phyloP scores from a whole-genome alignment of 306 rosid genomes.

The Canavalia gladiata region DNA sequence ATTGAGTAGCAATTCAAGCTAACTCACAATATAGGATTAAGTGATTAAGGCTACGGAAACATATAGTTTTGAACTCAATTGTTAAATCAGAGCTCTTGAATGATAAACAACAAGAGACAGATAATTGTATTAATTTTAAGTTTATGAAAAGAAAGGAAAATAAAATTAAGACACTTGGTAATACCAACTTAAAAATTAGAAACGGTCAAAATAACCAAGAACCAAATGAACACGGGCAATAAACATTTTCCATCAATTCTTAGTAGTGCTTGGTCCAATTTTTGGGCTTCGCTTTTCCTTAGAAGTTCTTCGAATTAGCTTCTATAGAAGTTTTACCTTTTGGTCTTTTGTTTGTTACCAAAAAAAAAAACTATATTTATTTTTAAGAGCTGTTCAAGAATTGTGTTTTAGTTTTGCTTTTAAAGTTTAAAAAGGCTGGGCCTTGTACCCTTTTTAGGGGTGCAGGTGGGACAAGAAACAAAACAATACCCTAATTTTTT shows the following conservation, averaged over 20 bases:
- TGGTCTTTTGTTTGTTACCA: neutral
- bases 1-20: conserved; percentile 38
- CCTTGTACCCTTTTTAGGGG: neutral
- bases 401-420: neutral
- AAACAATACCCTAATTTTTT: neutral
- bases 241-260: conserved; percentile 17
- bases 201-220: conserved; percentile 18
- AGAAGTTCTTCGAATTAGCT: neutral
- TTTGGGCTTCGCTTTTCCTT: neutral
- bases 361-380: neutral
- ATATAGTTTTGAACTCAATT: conserved; percentile 37
- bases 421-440: no score
- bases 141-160: conserved; percentile 27
- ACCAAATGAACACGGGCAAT: conserved; percentile 30
- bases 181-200: conserved; percentile 12
- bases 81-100: conserved; percentile 36
- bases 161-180: conserved; percentile 13
- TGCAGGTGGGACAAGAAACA: conserved; percentile 21
- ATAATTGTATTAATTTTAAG: neutral
- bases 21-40: conserved; percentile 35
- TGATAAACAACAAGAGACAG: conserved; percentile 34
- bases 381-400: neutral
- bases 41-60: conserved; percentile 21
- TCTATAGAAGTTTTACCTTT: neutral
- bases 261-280: neutral